Base-by-base conservation (phyloP, 805 yeast species). In the Crinitomyces ghanaensis region DNA sequence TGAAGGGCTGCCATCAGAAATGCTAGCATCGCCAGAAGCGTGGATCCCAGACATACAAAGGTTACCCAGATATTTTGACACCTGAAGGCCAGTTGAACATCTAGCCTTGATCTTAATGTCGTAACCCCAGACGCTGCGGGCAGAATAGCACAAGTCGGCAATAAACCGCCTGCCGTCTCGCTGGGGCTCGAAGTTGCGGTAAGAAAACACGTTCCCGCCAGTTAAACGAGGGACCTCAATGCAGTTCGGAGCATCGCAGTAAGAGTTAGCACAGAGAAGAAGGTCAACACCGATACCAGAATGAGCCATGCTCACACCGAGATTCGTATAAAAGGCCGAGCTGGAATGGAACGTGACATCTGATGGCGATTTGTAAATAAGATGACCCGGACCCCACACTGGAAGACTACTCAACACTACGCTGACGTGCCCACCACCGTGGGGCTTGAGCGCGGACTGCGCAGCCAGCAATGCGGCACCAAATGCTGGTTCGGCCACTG, bases 51-150 rank as follows among this genome's bases (percentile, higher is more conserved):
- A n/a, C n/a, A n/a, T n/a, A n/a, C n/a, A n/a, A n/a, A n/a, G n/a
- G 28, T 65, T 67, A 0, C 88, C 88, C 46, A 77, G 79, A 51
- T 85, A 82, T 36, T 72, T 72, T 11, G 70, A 58, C 6, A 88
- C 83, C 49, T 82, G 93, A 33, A 91, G 60, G 0, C 97, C 97
- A 42, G 70, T 74, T 1, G 96, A 84, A 46, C 86, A 78, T 43
- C 98, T 78, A 17, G 85, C 70, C 49, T 85, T 85, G 42, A 88
- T 57, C 43, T 78, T 78, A 4, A 81, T 86, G 53, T 82, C 91
- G 46, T 79, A 79, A 4, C 93, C 97, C 11, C 79, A 65, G 19
- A 53, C 47, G 19, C 30, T 31, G 27, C 42, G 29, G 5, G 12
- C 28, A 4, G 74, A 61, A 22, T 62, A 58, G n/a, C 64, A 60